Percentiles rank a stretch among this genome's conserved stretches.
phyloP scores from a whole-genome alignment of 345 rosid genomes.

The Chamaenerion angustifolium region DNA sequence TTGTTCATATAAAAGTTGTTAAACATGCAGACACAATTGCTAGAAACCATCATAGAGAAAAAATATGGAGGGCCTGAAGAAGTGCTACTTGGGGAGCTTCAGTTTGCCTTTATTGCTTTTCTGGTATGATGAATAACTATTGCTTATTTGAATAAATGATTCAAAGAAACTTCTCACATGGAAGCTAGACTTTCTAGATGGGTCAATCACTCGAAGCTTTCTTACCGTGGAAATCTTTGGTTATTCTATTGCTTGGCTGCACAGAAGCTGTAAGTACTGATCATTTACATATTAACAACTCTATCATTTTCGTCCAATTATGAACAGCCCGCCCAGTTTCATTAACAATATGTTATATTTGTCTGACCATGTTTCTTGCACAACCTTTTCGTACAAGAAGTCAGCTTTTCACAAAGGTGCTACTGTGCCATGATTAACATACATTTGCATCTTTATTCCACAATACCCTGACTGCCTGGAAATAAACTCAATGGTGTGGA shows the following conservation, averaged over 20 bases:
- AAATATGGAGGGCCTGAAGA: slow-evolving; percentile 66
- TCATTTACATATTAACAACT: too few species aligned
- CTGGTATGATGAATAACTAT: slow-evolving; percentile 35
- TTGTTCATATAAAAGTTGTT: background rate
- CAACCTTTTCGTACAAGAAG: slow-evolving; percentile 91
- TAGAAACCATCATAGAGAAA: slow-evolving; percentile 47
- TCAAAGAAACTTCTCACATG: slow-evolving; percentile 3
- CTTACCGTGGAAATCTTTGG: slow-evolving; percentile 86
- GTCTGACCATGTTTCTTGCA: slow-evolving; percentile 8
- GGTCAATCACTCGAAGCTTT: slow-evolving; percentile 91
- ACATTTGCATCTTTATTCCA: background rate
- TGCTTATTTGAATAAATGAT: background rate
- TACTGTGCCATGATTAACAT: background rate
- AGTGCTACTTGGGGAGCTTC: slow-evolving; percentile 75
- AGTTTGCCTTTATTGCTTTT: slow-evolving; percentile 78
- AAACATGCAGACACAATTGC: slow-evolving; percentile 38
- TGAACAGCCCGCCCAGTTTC: background rate
- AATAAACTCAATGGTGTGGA: slow-evolving; percentile 76
- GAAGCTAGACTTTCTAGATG: slow-evolving; percentile 71
- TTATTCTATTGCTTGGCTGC: slow-evolving; percentile 75
- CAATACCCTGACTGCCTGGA: slow-evolving; percentile 27
- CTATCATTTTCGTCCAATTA: background rate
- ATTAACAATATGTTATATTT: background rate
- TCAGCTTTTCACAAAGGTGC: slow-evolving; percentile 65
- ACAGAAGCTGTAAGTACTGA: slow-evolving; percentile 58